A percentile compares a stretch with the other conserved stretches of the same genome.
Evolutionary conservation across 1,139 yeast species (phyloP).

Genomic region (Yamadazyma sp.): DNA sequence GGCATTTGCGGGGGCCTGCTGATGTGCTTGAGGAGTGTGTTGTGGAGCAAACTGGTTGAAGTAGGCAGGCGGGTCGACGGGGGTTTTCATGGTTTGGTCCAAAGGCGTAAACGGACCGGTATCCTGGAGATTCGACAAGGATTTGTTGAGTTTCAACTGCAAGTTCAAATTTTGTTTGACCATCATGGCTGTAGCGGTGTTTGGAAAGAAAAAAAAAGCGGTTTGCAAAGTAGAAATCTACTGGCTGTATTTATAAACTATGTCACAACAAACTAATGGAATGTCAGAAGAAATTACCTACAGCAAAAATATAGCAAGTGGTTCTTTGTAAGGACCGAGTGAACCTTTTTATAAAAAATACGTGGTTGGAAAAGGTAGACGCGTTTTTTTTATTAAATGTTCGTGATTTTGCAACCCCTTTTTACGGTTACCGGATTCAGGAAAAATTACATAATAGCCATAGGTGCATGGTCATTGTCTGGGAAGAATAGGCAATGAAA

Average conservation of each 20-base stretch:
- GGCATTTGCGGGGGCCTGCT: slow-evolving; percentile 2
- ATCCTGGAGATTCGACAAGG: slow-evolving; percentile 23
- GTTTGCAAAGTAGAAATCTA: no score
- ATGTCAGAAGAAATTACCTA: not conserved
- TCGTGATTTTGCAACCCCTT: slow-evolving; percentile 2
- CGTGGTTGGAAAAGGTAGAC: slow-evolving; percentile 3
- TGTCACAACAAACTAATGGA: not conserved
- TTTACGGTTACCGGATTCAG: slow-evolving; percentile 2
- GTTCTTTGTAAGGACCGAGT: not conserved
- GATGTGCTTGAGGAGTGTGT: slow-evolving; percentile 7
- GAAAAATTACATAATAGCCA: slow-evolving; percentile 1
- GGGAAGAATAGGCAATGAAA: not conserved
- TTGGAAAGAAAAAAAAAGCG: not conserved
- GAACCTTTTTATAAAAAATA: slow-evolving; percentile 3
- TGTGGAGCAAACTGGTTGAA: slow-evolving; percentile 9
- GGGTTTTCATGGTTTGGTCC: slow-evolving; percentile 46
- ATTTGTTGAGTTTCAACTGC: slow-evolving; percentile 30
- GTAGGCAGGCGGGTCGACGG: slow-evolving; percentile 31
- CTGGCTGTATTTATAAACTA: no score
- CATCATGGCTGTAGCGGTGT: slow-evolving; percentile 17
- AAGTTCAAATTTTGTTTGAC: slow-evolving; percentile 30
- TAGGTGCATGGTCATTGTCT: not conserved
- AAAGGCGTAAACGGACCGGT: slow-evolving; percentile 46
- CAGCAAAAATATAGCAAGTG: not conserved
- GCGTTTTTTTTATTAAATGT: slow-evolving; percentile 3